phyloP scores from a whole-genome alignment of 345 rosid genomes.

The Bretschneidera sinensis region DNA sequence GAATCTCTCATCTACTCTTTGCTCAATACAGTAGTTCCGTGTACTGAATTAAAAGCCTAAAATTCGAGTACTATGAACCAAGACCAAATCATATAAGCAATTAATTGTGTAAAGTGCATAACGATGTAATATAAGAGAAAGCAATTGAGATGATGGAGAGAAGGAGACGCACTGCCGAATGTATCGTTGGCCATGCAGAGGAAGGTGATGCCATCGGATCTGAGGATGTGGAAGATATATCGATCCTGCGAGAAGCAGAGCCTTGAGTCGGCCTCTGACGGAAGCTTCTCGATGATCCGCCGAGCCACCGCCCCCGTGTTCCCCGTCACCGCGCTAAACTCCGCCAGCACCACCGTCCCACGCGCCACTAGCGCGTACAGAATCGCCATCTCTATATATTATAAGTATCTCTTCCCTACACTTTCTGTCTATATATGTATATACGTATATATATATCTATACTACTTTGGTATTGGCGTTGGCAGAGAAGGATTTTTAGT shows the following conservation, averaged over 20 bases:
- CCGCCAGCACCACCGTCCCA: constrained; percentile 88
- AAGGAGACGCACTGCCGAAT: constrained; percentile 67
- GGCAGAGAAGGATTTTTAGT: not conserved
- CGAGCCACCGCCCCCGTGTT: constrained; percentile 86
- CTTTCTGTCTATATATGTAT: not conserved
- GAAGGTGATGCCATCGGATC: constrained; percentile 84
- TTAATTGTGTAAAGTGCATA: too few relatives aligned
- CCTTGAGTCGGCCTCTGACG: constrained; percentile 58
- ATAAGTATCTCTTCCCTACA: not conserved
- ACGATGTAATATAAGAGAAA: too few relatives aligned
- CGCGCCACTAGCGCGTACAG: constrained; percentile 87
- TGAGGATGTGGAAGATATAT: constrained; percentile 86
- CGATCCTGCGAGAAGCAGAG: constrained; percentile 94
- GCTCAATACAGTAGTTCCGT: too few relatives aligned
- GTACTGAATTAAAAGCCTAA: too few relatives aligned
- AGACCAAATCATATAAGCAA: too few relatives aligned
- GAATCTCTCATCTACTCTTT: too few relatives aligned
- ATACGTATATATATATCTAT: not conserved
- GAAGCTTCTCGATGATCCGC: constrained; percentile 88
- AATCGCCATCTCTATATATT: constrained; percentile 77
- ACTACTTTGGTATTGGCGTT: not conserved
- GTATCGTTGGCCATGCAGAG: constrained; percentile 97
- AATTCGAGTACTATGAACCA: too few relatives aligned
- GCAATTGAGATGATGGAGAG: not conserved
- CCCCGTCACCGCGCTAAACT: constrained; percentile 95